Evolutionary conservation across 441 rosid species (phyloP), one percentile per base, ranked within the genome.

Genomic region (Flueggea neowawraea): DNA sequence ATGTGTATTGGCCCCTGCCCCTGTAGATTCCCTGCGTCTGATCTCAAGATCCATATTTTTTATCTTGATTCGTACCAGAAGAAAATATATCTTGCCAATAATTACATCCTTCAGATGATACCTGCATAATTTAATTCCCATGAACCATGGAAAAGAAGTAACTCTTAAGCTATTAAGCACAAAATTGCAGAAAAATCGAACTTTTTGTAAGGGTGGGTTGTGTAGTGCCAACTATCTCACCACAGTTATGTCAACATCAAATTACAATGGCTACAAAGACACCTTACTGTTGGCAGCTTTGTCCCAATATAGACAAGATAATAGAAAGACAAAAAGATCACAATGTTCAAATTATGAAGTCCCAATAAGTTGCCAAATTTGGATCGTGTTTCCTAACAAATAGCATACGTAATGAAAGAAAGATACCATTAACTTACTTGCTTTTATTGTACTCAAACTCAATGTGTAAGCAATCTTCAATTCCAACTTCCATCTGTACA

Each of bases 31-130:
- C 64, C 97, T 82, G 65, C 97, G 94, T 66, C 99, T 81, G 67
- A 95, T 95, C 85, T 95, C 99, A 63, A 95, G 96, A 75, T 95
- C 99, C 99, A 91, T 95, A 64, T 87, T 91, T 73, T 94, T 94
- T 66, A 94, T 89, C 89, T 87, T 94, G 77, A 93, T 93, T 80
- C 96, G 84, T 41, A 93, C 97, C 33, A 93, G 81, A 49, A 93
- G 97, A 77, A 93, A 90, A 68, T 88, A 90, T 71, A 93, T 90
- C 70, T 90, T 93, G 66, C 98, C 99, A 58, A 94, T 75, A 69
- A 94, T 94, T 62, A 94, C 94, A 58, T 94, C 99, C 74, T 91
- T 94, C 69, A 91, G 78, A 75, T 94, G 99, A 64, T 89, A 94
- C 89, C 99, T 94, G 84, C 61, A 63, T 69, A 12, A 47, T 66